Evolutionary conservation across 495 filamentous ascomycete species (phyloP), one percentile per base, ranked within the genome.

Genomic region (Penicillium coprophilum): DNA sequence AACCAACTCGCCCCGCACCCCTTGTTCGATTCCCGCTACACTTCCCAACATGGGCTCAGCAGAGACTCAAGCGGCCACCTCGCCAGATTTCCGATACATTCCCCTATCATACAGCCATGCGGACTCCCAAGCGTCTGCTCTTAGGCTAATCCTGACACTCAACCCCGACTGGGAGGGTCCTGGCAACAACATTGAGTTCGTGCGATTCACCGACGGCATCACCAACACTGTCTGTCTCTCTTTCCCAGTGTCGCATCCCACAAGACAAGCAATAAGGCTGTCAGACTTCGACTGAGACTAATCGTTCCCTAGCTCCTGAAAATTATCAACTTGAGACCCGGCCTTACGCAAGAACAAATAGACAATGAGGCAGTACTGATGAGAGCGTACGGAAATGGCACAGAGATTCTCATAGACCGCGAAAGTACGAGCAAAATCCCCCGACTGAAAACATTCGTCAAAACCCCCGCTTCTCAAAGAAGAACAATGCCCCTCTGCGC

Each of bases 171-270:
- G 94, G 94, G 81, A 86, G 56, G 78, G 82, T 17, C 73, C 80
- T 1, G 83, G 80, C 48, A 91, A 89, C 52, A 84, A 85, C n/a
- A 82, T 98, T 57, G 88, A 92, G 68, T 90, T 97, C 62, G 80
- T 91, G 46, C 84, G 86, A 45, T 98, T 97, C 77, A 98, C 90
- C 27, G 94, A 98, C 67, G 94, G 94, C 61, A 98, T 98, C 71
- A 98, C 94, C 44, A 98, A 98, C 72, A 97, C 93, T 57, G 86
- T 89, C 73, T 58, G 84, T 84, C 62, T 46, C 45, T 21, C 41
- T 45, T 40, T 4, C 34, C 44, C 19, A 34, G 48, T 20, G 45
- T 58, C 50, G 30, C 58, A 47, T 50, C 28, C 28, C 21, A 46
- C 15, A 2, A 17, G 32, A 27, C 10, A 30, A 31, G 12, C 40